phyloP scores from a whole-genome alignment of 2,329 filamentous ascomycete species.

The Trichoderma polysporum region DNA sequence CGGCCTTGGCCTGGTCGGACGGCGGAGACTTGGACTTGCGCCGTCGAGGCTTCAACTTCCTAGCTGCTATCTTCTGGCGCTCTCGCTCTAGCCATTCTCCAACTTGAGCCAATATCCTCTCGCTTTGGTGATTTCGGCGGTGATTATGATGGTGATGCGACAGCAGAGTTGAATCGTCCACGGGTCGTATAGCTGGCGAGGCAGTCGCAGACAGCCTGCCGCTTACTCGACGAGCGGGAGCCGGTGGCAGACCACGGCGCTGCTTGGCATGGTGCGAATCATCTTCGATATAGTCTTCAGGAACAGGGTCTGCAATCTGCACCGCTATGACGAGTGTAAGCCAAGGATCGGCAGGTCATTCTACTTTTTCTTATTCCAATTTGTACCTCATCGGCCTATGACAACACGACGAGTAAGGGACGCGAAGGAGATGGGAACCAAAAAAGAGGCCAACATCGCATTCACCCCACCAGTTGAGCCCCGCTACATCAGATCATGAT shows the following conservation, averaged over 20 bases:
- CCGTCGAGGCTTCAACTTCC: constrained; percentile 43
- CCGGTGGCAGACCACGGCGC: constrained; percentile 32
- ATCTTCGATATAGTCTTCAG: constrained; percentile 35
- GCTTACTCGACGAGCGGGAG: constrained; percentile 36
- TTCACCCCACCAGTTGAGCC: constrained; percentile 2
- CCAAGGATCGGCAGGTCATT: background rate
- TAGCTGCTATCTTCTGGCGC: constrained; percentile 59
- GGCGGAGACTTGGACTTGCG: constrained; percentile 44
- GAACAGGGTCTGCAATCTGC: constrained; percentile 56
- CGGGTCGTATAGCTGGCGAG: constrained; percentile 30
- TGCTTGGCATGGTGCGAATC: constrained; percentile 34
- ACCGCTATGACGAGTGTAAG: constrained; percentile 42
- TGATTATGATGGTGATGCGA: constrained; percentile 29
- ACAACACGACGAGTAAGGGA: background rate
- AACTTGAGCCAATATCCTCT: constrained; percentile 70
- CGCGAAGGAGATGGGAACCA: background rate
- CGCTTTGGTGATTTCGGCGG: constrained; percentile 43
- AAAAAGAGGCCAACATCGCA: background rate
- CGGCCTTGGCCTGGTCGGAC: constrained; percentile 28
- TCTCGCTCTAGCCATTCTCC: constrained; percentile 82
- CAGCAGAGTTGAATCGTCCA: constrained; percentile 31
- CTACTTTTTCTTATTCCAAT: background rate
- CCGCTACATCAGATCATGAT: constrained; percentile 4
- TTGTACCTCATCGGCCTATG: background rate
- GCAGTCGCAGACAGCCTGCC: constrained; percentile 43